Base-by-base conservation (phyloP, 148 eudicot genomes). In the Suaeda aralocaspica region DNA sequence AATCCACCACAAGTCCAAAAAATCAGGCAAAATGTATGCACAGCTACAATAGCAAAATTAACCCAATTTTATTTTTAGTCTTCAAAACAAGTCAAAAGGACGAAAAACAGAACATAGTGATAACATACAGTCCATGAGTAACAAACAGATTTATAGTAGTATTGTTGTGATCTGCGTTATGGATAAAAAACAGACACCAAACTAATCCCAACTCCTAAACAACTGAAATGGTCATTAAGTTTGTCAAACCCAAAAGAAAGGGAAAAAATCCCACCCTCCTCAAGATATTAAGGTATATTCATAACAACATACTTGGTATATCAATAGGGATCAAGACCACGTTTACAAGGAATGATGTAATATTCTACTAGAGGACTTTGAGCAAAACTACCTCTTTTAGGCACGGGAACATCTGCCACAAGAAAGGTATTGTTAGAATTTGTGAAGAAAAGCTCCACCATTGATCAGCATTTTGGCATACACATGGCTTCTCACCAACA, bases 391-490 rank as follows among this genome's bases (percentile, higher is more conserved):
- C 99, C 97, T 89, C 86, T 80, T 87, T 94, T 28, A 89, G 74
- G 74, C 56, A 69, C 0, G 91, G 97, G 68, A 82, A 91, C 53
- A 81, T 59, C 67, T 62, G 66, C 99, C 99, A 94, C 75, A 94
- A 65, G 71, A 90, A 94, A 22, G 99, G 99, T 66, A 94, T 79
- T 25, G 91, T 83, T 42, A 94, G 89, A 74, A 94, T 86, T 71
- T 94, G 93, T 51, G 96, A 94, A 41, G 86, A 78, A 79, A 94
- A 91, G 76, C 89, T 78, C 84, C 88, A 76, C 65, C 64, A 75
- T 14, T 84, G 87, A 63, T 86, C 91, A 74, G 80, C 73, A 76
- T 72, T 83, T 66, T 75, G 81, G 77, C 99, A 94, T 51, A 77
- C 72, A 77, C 97, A 91, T 48, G 95, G 78, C 70, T 64, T 75